These are phyloP conservation scores for Paramecium sexaurelia DNA, from an alignment of 73 alveolate genomes.

Conservation along the genomic window DNA sequence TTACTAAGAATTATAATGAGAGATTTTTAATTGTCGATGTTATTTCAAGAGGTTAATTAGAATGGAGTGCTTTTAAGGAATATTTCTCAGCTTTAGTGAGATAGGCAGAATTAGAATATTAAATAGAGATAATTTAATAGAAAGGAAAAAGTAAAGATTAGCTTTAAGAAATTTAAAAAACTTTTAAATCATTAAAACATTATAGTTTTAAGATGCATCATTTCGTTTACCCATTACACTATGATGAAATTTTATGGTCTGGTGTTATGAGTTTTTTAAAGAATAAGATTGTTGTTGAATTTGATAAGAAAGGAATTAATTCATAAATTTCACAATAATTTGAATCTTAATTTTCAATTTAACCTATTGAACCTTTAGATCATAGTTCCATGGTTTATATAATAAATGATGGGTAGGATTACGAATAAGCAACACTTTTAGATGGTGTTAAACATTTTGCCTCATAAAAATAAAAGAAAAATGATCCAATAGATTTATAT, in stretches of 20 bases:
- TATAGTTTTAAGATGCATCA: conserved; percentile 34
- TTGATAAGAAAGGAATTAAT: neutral
- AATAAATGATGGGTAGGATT: neutral
- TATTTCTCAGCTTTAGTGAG: neutral
- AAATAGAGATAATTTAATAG: neutral
- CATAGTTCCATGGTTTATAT: neutral
- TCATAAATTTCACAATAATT: neutral
- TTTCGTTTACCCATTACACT: neutral
- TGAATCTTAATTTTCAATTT: neutral
- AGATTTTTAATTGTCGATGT: neutral
- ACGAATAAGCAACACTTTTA: neutral
- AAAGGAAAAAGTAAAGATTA: neutral
- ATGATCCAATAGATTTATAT: neutral
- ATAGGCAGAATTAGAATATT: neutral
- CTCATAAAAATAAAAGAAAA: neutral
- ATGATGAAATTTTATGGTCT: neutral
- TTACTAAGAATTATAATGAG: neutral
- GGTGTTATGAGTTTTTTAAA: neutral
- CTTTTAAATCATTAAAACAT: neutral
- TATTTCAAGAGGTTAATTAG: neutral
- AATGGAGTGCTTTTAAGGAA: conserved; percentile 1
- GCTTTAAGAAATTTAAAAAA: neutral
- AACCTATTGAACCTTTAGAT: neutral
- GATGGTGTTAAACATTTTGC: neutral
- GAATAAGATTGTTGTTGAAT: neutral